phyloP scores from a whole-genome alignment of 2,329 filamentous ascomycete species.

The Fulvia fulva region DNA sequence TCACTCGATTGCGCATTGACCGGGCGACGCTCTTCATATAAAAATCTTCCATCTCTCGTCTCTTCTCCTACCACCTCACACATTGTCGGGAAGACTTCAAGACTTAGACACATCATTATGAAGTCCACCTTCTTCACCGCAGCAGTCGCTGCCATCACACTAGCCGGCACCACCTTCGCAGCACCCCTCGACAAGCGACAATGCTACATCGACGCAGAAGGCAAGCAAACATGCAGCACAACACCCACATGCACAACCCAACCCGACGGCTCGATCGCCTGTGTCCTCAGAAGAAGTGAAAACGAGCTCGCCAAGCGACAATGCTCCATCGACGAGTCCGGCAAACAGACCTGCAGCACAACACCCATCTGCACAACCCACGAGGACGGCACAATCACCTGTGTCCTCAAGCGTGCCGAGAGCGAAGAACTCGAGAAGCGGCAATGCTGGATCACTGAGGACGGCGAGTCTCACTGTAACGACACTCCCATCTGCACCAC shows the following conservation, averaged over 20 bases:
- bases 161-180: constrained; percentile 7
- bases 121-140: constrained; percentile 11
- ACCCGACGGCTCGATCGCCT: not conserved
- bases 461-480: not conserved
- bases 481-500: not conserved
- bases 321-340: constrained; percentile 8
- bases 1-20: not conserved
- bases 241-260: not conserved
- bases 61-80: not conserved
- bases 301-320: constrained; percentile 8
- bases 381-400: constrained; percentile 7
- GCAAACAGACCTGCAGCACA: constrained; percentile 2
- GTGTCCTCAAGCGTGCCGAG: constrained; percentile 1
- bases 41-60: not conserved
- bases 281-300: not conserved
- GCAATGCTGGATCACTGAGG: not conserved
- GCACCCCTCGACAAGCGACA: constrained; percentile 8
- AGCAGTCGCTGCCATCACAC: constrained; percentile 7
- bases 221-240: constrained; percentile 1
- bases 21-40: not conserved
- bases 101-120: constrained; percentile 6
- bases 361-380: constrained; percentile 1
- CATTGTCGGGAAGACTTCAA: not conserved
- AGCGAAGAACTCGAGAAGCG: not conserved
- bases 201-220: constrained; percentile 12